Evolutionary conservation across 306 rosid genomes (phyloP), one percentile per base, ranked within the genome.

Genomic region (Adenanthera pavonina): DNA sequence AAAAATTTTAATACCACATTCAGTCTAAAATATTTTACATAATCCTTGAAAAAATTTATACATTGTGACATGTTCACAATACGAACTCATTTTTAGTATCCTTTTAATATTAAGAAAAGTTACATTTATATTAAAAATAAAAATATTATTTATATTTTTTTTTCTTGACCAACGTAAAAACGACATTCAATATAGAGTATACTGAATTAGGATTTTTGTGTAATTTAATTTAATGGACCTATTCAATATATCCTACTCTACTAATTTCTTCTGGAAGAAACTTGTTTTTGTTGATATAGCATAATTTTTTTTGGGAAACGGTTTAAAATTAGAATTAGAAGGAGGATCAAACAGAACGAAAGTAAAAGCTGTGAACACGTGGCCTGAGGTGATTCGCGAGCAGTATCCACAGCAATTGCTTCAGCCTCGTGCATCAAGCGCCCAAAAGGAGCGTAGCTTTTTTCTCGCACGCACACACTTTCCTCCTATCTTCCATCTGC

Each of bases 391-490:
- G 62, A 83, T 34, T 30, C 76, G 85, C 3, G 17, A 44, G 8
- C 49, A 78, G 86, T 81, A 78, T 35, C 40, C 44, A 33, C 74
- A 16, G 65, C 75, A 75, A 84, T 78, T 68, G 84, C 76, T 69
- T 78, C 85, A 81, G 82, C 77, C 62, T 69, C 83, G 85, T 60
- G 85, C 87, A 56, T 51, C 83, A 85, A 85, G 83, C 89, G 89
- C 88, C 84, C 57, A 74, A 85, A 87, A 85, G 89, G 89, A 81
- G 91, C 92, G 88, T 89, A 70, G 85, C 89, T 84, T 84, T 87
- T 20, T 56, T n/a, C 40, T 30, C 82, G 68, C 83, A 35, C 72
- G 75, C 76, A 34, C 53, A 56, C 78, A 36, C 79, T 13, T 49
- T 44, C 72, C 35, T 51, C n/a, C 82, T 16, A 3, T 36, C 2